Conservation (phyloP, 1,139 yeast species). For the Magnusiomyces fungicola region DNA sequence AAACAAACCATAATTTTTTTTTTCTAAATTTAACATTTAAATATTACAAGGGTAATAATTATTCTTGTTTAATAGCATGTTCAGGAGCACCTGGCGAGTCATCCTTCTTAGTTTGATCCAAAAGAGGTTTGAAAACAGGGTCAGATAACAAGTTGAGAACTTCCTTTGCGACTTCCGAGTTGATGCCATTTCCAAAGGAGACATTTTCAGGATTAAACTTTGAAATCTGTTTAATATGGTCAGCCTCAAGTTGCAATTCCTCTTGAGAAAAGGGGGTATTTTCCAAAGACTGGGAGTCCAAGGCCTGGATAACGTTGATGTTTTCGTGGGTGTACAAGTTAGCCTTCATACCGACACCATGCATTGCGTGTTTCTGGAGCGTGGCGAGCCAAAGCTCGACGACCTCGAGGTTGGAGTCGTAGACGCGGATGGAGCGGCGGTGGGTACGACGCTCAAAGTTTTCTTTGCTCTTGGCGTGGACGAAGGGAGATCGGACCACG, state of each 20-base stretch:
- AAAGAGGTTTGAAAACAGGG: conserved; percentile 45
- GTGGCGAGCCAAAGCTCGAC: conserved; percentile 78
- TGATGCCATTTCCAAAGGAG: conserved; percentile 26
- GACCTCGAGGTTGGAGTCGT: conserved; percentile 81
- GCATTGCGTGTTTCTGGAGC: conserved; percentile 65
- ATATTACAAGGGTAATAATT: background rate
- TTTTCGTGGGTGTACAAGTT: conserved; percentile 55
- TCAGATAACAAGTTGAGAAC: conserved; percentile 65
- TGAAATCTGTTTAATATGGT: conserved; percentile 8
- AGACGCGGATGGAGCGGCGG: conserved; percentile 63
- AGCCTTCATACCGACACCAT: conserved; percentile 81
- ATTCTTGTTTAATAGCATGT: conserved; percentile 18
- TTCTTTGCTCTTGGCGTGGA: conserved; percentile 89
- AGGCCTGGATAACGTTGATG: conserved; percentile 37
- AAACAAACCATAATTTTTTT: background rate
- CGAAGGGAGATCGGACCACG: conserved; percentile 88
- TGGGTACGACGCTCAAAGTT: conserved; percentile 87
- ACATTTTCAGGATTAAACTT: conserved; percentile 1
- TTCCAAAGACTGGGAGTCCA: conserved; percentile 23
- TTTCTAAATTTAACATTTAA: background rate
- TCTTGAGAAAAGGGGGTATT: conserved; percentile 3
- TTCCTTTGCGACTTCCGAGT: conserved; percentile 61
- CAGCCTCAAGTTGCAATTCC: conserved; percentile 5
- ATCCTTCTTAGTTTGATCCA: conserved; percentile 19
- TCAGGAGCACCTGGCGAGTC: conserved; percentile 14